phyloP scores from a whole-genome alignment of 768 basidiomycete genomes.

The Podaxis rugospora region DNA sequence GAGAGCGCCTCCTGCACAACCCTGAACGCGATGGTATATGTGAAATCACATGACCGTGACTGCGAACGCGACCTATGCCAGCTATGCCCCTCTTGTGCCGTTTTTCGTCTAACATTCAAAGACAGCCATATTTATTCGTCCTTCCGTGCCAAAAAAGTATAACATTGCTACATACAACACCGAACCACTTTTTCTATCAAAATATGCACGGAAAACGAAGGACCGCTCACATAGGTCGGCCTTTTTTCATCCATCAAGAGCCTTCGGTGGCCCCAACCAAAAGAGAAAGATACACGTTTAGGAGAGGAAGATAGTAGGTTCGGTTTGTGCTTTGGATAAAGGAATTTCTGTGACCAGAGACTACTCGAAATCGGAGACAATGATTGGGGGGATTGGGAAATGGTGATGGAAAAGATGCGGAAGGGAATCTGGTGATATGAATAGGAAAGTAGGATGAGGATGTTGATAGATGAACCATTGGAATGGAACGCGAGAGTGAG shows the following conservation, averaged over 20 bases:
- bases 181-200: neutral
- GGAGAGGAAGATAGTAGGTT: neutral
- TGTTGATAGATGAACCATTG: neutral
- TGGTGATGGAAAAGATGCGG: neutral
- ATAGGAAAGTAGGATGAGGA: neutral
- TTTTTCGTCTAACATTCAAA: neutral
- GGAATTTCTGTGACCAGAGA: neutral
- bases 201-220: neutral
- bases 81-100: neutral
- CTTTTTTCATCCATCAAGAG: neutral
- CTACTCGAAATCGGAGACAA: neutral
- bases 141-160: neutral
- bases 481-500: neutral
- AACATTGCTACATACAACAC: conserved; percentile 4
- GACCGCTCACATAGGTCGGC: neutral
- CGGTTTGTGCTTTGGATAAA: neutral
- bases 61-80: neutral
- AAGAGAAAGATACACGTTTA: neutral
- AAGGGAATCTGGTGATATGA: neutral
- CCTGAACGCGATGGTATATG: neutral
- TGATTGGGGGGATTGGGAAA: neutral
- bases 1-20: neutral
- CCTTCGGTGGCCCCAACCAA: neutral
- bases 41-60: conserved; percentile 6
- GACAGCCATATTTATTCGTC: neutral